These are phyloP conservation scores for Lactifluus subvellereus DNA, from an alignment of 768 basidiomycete species.

Conservation along the genomic window DNA sequence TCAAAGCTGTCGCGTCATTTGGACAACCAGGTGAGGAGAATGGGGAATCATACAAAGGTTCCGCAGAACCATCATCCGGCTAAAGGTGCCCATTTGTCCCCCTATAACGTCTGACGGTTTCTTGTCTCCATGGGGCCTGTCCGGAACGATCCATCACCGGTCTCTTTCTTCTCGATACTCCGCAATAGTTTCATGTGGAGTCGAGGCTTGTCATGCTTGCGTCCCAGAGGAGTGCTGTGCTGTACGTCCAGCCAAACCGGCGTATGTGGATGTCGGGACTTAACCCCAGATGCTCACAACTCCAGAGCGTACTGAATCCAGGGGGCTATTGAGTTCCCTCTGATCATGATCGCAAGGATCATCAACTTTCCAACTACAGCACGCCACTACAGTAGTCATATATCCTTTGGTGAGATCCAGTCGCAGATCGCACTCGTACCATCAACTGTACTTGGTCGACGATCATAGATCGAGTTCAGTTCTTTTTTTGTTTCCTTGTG, in stretches of 20 bases:
- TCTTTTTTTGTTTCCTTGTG: background rate
- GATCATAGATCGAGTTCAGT: background rate
- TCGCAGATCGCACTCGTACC: background rate
- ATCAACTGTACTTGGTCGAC: background rate
- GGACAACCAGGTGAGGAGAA: background rate
- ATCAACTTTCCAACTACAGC: background rate
- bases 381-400: background rate
- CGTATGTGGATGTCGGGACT: background rate
- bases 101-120: background rate
- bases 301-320: background rate
- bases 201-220: background rate
- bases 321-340: background rate
- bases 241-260: background rate
- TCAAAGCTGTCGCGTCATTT: background rate
- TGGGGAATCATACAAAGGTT: background rate
- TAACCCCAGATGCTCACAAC: background rate
- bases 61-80: background rate
- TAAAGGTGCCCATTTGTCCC: background rate
- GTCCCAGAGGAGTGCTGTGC: background rate
- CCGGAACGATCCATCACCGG: background rate
- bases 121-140: conserved; percentile 4
- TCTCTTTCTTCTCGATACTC: background rate
- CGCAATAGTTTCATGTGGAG: background rate
- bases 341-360: background rate
- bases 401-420: background rate